A percentile compares a stretch with the other conserved stretches of the same genome.
Evolutionary conservation across 1,139 yeast genomes (phyloP).

Genomic region (Pichia sp.): DNA sequence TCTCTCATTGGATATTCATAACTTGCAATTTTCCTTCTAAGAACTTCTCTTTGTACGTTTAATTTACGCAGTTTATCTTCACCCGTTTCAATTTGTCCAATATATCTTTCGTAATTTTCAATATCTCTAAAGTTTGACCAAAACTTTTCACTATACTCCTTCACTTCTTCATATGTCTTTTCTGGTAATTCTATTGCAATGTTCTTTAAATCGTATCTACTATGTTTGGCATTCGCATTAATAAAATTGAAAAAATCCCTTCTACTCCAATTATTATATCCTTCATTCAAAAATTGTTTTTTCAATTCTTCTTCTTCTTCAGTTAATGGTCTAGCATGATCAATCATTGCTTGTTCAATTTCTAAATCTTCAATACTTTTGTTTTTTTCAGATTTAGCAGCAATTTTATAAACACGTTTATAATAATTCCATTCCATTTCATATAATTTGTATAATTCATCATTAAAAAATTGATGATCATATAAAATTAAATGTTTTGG

Average conservation of each 20-base stretch:
- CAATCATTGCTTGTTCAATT: conserved; percentile 56
- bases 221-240: conserved; percentile 55
- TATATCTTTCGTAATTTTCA: conserved; percentile 66
- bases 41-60: conserved; percentile 58
- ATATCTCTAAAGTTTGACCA: conserved; percentile 62
- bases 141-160: conserved; percentile 58
- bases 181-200: conserved; percentile 62
- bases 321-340: conserved; percentile 58
- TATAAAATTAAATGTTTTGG: conserved; percentile 64
- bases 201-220: conserved; percentile 55
- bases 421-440: conserved; percentile 62
- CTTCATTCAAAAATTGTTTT: conserved; percentile 47
- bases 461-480: conserved; percentile 70
- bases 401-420: conserved; percentile 48
- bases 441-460: conserved; percentile 52
- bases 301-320: conserved; percentile 61
- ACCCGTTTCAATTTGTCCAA: conserved; percentile 66
- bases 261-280: conserved; percentile 64
- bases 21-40: conserved; percentile 56
- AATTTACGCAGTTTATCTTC: conserved; percentile 57
- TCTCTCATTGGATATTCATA: conserved; percentile 59
- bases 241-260: conserved; percentile 67
- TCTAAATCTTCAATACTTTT: conserved; percentile 49
- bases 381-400: conserved; percentile 37
- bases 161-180: conserved; percentile 61